Conservation (phyloP, 129 eudicot genomes). For the Escallonia rubra region DNA sequence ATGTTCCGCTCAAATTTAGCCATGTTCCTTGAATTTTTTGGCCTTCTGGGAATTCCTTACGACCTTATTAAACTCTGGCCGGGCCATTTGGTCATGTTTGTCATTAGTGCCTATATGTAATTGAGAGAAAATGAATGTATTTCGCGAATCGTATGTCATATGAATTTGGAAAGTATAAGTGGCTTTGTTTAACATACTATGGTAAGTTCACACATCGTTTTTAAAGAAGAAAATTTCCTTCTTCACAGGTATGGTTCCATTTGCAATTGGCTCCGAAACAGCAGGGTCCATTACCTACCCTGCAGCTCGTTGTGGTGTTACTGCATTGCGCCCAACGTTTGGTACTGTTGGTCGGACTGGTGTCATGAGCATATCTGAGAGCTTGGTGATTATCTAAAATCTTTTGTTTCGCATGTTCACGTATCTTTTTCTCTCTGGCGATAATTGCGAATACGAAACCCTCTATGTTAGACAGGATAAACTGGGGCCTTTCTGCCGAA, state of each 20-base stretch:
- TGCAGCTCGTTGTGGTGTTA: slow-evolving; percentile 87
- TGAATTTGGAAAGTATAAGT: too few species aligned
- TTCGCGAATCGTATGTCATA: too few species aligned
- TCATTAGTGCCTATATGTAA: too few species aligned
- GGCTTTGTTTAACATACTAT: too few species aligned
- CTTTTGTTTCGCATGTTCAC: background rate
- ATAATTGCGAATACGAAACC: background rate
- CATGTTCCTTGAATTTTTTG: too few species aligned
- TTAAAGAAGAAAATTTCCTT: background rate
- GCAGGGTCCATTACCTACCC: slow-evolving; percentile 96
- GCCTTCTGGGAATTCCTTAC: too few species aligned
- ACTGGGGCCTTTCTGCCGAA: slow-evolving; percentile 89
- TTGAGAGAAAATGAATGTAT: too few species aligned
- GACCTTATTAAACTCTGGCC: too few species aligned
- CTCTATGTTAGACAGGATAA: slow-evolving; percentile 49
- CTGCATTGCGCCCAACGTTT: slow-evolving; percentile 89
- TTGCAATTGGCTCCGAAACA: slow-evolving; percentile 95
- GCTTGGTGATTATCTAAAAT: slow-evolving; percentile 49
- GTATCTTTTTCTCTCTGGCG: background rate
- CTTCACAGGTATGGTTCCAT: slow-evolving; percentile 70
- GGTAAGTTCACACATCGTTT: too few species aligned
- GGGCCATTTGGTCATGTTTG: too few species aligned
- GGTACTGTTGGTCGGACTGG: slow-evolving; percentile 95
- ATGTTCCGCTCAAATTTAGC: too few species aligned
- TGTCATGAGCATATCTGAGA: slow-evolving; percentile 88